A percentile compares a stretch with the other conserved stretches of the same genome.
These are phyloP conservation scores for Suhomyces bolitotheri DNA, from an alignment of 1,139 yeast species.

Conservation along the genomic window DNA sequence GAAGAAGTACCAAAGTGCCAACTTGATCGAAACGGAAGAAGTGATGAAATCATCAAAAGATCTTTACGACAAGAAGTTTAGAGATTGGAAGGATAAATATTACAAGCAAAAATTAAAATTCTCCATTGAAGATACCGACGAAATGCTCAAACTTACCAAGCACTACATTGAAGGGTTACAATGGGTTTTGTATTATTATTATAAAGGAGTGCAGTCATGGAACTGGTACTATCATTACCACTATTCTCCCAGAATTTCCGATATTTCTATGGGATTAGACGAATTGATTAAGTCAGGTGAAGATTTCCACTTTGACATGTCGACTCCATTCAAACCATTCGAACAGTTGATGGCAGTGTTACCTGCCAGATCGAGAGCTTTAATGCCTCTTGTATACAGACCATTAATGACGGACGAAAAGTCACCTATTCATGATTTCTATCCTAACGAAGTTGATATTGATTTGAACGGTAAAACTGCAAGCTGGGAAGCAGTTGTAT, in stretches of 20 bases:
- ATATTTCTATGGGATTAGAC: constrained; percentile 68
- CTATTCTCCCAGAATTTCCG: constrained; percentile 92
- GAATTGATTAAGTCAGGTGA: constrained; percentile 41
- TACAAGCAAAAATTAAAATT: constrained; percentile 78
- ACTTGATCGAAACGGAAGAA: constrained; percentile 62
- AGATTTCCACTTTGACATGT: constrained; percentile 62
- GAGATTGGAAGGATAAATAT: constrained; percentile 79
- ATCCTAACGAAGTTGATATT: constrained; percentile 84
- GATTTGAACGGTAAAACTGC: constrained; percentile 96
- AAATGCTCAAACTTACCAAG: constrained; percentile 63
- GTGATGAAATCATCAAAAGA: constrained; percentile 60
- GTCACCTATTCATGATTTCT: constrained; percentile 88
- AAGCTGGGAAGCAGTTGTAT: constrained; percentile 98
- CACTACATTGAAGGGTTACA: constrained; percentile 92
- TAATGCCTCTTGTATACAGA: constrained; percentile 79
- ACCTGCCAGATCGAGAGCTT: constrained; percentile 84
- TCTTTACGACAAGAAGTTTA: constrained; percentile 71
- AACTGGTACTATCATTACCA: constrained; percentile 89
- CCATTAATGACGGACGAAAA: constrained; percentile 83
- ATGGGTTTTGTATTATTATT: constrained; percentile 92
- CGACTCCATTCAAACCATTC: constrained; percentile 85
- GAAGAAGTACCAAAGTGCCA: constrained; percentile 72
- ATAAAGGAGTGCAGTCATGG: constrained; percentile 91
- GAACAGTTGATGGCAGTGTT: constrained; percentile 98
- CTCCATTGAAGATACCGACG: constrained; percentile 55